These are phyloP conservation scores for Nitzschia sp. DNA, from an alignment of 108 stramenopile genomes.

Conservation along the genomic window DNA sequence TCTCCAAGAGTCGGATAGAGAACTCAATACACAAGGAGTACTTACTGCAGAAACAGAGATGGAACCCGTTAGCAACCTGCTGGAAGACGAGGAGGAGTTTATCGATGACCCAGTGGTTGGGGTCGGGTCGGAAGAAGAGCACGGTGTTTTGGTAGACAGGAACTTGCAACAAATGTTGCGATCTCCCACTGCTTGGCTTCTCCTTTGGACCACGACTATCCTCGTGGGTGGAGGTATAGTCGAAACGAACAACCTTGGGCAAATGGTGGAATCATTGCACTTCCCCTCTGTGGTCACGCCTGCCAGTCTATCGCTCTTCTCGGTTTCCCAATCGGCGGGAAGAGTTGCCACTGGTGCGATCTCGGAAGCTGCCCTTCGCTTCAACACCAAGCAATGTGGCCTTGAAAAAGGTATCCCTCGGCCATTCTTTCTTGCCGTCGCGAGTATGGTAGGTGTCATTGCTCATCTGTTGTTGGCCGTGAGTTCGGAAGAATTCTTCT, in stretches of 20 bases:
- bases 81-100: constrained; percentile 4
- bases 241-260: constrained; percentile 81
- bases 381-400: constrained; percentile 49
- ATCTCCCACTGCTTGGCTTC: constrained; percentile 68
- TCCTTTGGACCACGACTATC: constrained; percentile 75
- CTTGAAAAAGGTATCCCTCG: constrained; percentile 58
- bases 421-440: constrained; percentile 71
- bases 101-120: constrained; percentile 17
- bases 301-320: constrained; percentile 74
- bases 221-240: constrained; percentile 79
- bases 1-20: neutral
- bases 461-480: constrained; percentile 65
- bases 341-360: constrained; percentile 69
- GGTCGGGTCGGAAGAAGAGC: neutral
- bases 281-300: constrained; percentile 55
- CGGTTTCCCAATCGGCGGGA: constrained; percentile 72
- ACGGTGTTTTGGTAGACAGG: constrained; percentile 26
- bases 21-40: neutral
- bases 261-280: constrained; percentile 81
- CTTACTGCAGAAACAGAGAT: neutral
- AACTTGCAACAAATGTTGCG: constrained; percentile 72
- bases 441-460: constrained; percentile 54
- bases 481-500: constrained; percentile 50
- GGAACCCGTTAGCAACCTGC: constrained; percentile 6
- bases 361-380: constrained; percentile 61